Evolutionary conservation across 1,139 yeast genomes (phyloP).

Genomic region (Pichia sp.): DNA sequence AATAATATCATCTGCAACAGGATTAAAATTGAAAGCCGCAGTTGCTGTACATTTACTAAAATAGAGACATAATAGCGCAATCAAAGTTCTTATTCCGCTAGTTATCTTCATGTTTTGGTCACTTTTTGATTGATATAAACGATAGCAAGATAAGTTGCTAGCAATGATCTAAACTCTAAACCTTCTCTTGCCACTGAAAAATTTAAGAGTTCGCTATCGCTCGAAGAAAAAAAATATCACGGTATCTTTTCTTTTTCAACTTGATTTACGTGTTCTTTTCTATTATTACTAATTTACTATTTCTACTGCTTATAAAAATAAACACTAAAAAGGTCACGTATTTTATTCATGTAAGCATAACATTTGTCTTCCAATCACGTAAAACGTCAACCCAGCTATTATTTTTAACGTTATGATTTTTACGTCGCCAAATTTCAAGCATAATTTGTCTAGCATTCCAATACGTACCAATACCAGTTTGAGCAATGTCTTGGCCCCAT

Average conservation of each 20-base stretch:
- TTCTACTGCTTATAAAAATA: background rate
- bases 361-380: constrained; percentile 78
- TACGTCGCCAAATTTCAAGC: constrained; percentile 81
- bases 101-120: background rate
- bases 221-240: background rate
- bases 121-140: background rate
- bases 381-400: constrained; percentile 78
- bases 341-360: constrained; percentile 50
- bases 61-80: background rate
- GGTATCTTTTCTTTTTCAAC: background rate
- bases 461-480: constrained; percentile 72
- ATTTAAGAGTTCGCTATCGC: background rate
- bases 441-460: constrained; percentile 83
- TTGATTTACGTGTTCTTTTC: background rate
- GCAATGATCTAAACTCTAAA: background rate
- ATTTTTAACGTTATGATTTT: constrained; percentile 48
- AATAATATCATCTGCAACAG: constrained; percentile 11
- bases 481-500: constrained; percentile 80
- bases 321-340: background rate
- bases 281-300: background rate
- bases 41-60: background rate
- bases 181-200: background rate
- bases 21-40: background rate
- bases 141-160: background rate
- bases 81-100: background rate